Evolutionary conservation across 805 yeast genomes (phyloP).

Genomic region (Tetrapisispora iriomotensis): DNA sequence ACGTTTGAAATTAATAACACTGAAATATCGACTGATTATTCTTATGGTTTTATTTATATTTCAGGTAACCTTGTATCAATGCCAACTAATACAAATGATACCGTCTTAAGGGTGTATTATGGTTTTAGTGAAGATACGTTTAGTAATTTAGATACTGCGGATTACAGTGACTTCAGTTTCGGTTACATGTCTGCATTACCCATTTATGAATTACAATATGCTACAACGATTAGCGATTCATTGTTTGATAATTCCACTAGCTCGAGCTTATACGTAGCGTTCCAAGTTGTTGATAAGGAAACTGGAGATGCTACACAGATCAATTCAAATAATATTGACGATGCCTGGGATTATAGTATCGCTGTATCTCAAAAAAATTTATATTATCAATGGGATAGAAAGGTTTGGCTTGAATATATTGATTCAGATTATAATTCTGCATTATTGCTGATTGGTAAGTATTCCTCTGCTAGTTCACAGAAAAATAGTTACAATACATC

Average conservation of each 20-base stretch:
- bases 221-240: constrained; percentile 3
- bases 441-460: constrained; percentile 51
- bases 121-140: constrained; percentile 20
- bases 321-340: background rate
- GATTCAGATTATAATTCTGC: constrained; percentile 67
- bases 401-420: constrained; percentile 44
- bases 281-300: constrained; percentile 18
- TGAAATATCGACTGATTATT: background rate
- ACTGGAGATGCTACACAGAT: constrained; percentile 10
- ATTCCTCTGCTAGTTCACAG: constrained; percentile 12
- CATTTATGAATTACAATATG: constrained; percentile 13
- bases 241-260: constrained; percentile 15
- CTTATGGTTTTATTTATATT: constrained; percentile 20
- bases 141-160: constrained; percentile 10
- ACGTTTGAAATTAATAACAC: constrained; percentile 16
- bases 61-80: constrained; percentile 29
- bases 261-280: constrained; percentile 19
- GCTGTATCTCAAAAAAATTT: constrained; percentile 56
- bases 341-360: constrained; percentile 50
- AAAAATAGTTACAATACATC: constrained; percentile 9
- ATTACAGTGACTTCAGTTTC: constrained; percentile 10
- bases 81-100: constrained; percentile 16
- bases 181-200: constrained; percentile 28
- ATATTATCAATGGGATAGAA: constrained; percentile 60
- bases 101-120: constrained; percentile 16